Evolutionary conservation across 441 rosid genomes (phyloP).

Genomic region (Codiaeum variegatum): DNA sequence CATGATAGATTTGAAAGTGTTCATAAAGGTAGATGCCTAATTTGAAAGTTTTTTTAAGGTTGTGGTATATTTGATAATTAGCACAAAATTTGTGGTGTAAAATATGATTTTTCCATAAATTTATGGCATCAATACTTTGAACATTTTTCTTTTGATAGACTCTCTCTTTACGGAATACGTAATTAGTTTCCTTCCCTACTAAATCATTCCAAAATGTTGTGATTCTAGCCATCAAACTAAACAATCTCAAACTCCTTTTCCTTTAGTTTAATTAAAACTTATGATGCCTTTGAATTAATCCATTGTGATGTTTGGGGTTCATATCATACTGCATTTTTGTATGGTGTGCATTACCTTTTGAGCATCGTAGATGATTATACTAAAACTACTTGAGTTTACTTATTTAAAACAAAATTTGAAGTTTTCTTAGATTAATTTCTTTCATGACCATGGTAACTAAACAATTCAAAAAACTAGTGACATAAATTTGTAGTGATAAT

Average conservation of each 20-base stretch:
- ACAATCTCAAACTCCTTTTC: not conserved
- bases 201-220: not conserved
- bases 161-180: not conserved
- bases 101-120: not conserved
- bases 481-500: not conserved
- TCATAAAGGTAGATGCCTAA: too few relatives aligned
- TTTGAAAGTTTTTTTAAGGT: too few relatives aligned
- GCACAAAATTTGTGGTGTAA: too few relatives aligned
- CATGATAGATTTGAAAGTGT: too few relatives aligned
- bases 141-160: not conserved
- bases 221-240: not conserved
- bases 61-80: too few relatives aligned
- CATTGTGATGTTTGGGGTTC: not conserved
- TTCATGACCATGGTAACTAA: not conserved
- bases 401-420: too few relatives aligned
- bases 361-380: not conserved
- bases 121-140: not conserved
- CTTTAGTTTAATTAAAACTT: not conserved
- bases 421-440: not conserved
- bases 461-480: not conserved
- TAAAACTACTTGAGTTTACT: not conserved
- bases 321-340: not conserved
- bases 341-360: too few relatives aligned
- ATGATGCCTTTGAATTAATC: not conserved
- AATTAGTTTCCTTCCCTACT: not conserved